Percentiles rank a stretch among this genome's conserved stretches.
Evolutionary conservation across 2,329 filamentous ascomycete species (phyloP).

Genomic region (Talaromyces sp.): DNA sequence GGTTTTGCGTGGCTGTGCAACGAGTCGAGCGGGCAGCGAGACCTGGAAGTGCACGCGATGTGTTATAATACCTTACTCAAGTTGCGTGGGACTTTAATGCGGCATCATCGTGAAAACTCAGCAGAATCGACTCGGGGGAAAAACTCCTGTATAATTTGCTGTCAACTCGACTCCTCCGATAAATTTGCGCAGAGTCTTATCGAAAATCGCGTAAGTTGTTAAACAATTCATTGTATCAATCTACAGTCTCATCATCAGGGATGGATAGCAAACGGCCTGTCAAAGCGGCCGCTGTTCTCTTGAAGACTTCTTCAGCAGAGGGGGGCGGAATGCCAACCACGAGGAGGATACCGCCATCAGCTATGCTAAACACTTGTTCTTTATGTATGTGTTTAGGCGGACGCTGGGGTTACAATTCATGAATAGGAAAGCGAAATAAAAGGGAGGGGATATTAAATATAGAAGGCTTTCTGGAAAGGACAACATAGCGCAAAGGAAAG

Average conservation of each 20-base stretch:
- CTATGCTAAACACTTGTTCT: background rate
- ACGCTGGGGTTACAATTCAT: background rate
- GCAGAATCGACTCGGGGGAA: slow-evolving; percentile 17
- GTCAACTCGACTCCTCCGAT: slow-evolving; percentile 4
- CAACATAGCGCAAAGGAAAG: background rate
- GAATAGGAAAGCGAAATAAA: background rate
- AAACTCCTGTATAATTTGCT: background rate
- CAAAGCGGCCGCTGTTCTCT: slow-evolving; percentile 26
- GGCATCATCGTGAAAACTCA: background rate
- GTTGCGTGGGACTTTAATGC: slow-evolving; percentile 25
- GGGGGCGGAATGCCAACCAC: slow-evolving; percentile 39
- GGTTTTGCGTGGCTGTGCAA: slow-evolving; percentile 18
- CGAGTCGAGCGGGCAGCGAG: slow-evolving; percentile 24
- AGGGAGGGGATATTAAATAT: background rate
- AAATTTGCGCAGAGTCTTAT: background rate
- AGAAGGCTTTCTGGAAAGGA: background rate
- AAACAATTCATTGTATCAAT: slow-evolving; percentile 24
- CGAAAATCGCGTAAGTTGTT: background rate
- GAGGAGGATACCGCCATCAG: slow-evolving; percentile 20
- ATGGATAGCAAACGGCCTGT: slow-evolving; percentile 36
- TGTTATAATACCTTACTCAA: background rate
- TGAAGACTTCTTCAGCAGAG: slow-evolving; percentile 34
- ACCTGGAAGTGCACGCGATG: slow-evolving; percentile 32
- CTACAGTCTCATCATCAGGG: slow-evolving; percentile 44
- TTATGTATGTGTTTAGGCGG: too few relatives aligned